Evolutionary conservation across 768 basidiomycete species (phyloP), one percentile per base, ranked within the genome.

Genomic region (Coprinopsis sp.): DNA sequence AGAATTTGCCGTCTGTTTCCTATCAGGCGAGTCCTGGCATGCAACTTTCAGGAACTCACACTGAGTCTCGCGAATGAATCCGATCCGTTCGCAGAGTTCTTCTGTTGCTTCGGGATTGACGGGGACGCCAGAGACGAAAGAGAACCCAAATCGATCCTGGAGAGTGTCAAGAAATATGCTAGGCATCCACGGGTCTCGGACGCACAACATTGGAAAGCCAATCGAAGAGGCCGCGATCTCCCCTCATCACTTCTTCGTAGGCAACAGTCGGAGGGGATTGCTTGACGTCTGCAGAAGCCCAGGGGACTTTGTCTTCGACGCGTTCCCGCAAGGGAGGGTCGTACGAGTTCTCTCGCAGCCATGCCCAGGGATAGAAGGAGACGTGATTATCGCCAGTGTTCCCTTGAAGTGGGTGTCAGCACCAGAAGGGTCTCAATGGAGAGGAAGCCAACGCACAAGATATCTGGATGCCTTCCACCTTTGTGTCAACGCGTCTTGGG

Each of bases 291-390:
- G n/a, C n/a, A n/a, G 81, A 73, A 6, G 86, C 84, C 95, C 95
- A 98, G 13, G 90, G 61, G 11, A 84, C 74, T 58, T 85, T 87
- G 53, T 90, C 19, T 34, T 25, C 31, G 42, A n/a, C 11, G 19
- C 25, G 19, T 44, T 44, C 22, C 13, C 3, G 6, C 31, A 74
- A 58, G 2, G 77, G 72, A 7, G 91, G 90, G 58, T 93, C 87
- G 59, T 94, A 95, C 3, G 90, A 82, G 51, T 91, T 81, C 51
- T 66, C 60, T 56, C 74, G 73, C 3, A 97, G 74, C 86, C 92
- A 95, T 29, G 78, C 68, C 86, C 91, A 91, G 0, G 94, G 91
- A 58, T 90, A 97, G 40, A 84, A 54, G 0, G 92, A 94, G n/a
- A 74, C 64, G 59, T 97, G 94, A 1, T 73, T 67, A 40, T 75